Conservation (phyloP, 495 filamentous ascomycete genomes). For the Cercophora samala region DNA sequence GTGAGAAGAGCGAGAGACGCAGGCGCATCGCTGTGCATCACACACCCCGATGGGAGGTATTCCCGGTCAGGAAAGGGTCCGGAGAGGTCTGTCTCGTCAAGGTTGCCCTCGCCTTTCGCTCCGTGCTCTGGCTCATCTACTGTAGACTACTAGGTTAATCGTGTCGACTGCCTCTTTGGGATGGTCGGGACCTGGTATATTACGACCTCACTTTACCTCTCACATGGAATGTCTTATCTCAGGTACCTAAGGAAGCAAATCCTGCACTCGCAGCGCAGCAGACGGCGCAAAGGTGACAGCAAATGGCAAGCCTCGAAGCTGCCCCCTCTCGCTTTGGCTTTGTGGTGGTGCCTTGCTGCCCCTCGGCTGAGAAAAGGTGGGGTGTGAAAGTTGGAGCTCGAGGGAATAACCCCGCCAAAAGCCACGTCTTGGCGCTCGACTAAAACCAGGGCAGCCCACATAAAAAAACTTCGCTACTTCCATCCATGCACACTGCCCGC, state of each 20-base stretch:
- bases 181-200: neutral
- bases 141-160: neutral
- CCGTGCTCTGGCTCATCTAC: constrained; percentile 3
- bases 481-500: neutral
- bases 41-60: constrained; percentile 4
- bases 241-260: neutral
- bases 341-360: neutral
- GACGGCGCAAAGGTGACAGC: neutral
- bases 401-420: constrained; percentile 11
- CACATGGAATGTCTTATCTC: constrained; percentile 4
- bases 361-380: constrained; percentile 8
- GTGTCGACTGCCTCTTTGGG: constrained; percentile 10
- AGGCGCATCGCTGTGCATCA: neutral
- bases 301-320: neutral
- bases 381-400: constrained; percentile 1
- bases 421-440: neutral
- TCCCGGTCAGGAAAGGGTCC: constrained; percentile 13
- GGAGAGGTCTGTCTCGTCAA: constrained; percentile 1
- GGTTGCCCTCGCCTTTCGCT: neutral
- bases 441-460: constrained; percentile 6
- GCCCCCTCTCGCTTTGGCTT: constrained; percentile 1
- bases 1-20: constrained; percentile 18
- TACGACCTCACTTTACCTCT: neutral
- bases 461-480: constrained; percentile 3
- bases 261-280: no score